Conservation (phyloP, 805 yeast species). For the Ogataea allantospora region DNA sequence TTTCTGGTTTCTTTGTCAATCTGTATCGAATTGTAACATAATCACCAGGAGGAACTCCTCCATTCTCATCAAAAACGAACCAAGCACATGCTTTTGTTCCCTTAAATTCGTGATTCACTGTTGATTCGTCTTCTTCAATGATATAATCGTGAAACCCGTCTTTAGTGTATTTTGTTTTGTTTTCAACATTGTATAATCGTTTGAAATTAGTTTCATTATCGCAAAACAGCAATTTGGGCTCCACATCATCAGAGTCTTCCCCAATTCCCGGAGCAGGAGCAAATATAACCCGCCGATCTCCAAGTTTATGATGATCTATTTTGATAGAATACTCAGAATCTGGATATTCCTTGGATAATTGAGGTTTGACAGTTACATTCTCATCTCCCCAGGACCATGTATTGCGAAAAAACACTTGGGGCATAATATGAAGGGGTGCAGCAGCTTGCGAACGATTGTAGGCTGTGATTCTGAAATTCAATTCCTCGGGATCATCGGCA, state of each 20-base stretch:
- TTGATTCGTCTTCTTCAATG: slow-evolving; percentile 55
- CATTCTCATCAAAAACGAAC: slow-evolving; percentile 72
- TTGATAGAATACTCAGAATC: slow-evolving; percentile 48
- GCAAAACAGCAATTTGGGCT: slow-evolving; percentile 76
- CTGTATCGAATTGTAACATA: slow-evolving; percentile 82
- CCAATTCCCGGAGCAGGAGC: slow-evolving; percentile 80
- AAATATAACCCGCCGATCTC: slow-evolving; percentile 61
- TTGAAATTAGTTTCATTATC: slow-evolving; percentile 83
- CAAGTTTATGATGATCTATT: slow-evolving; percentile 67
- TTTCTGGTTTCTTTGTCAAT: slow-evolving; percentile 38
- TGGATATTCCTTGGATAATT: slow-evolving; percentile 38
- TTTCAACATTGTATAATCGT: slow-evolving; percentile 62
- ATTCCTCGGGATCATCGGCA: slow-evolving; percentile 74
- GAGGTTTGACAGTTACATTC: slow-evolving; percentile 46
- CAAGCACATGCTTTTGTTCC: slow-evolving; percentile 90
- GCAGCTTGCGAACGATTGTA: slow-evolving; percentile 77
- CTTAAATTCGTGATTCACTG: slow-evolving; percentile 62
- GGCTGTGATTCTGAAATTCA: slow-evolving; percentile 82
- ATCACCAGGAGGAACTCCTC: slow-evolving; percentile 83
- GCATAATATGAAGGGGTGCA: slow-evolving; percentile 86
- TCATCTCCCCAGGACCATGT: slow-evolving; percentile 90
- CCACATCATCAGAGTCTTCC: slow-evolving; percentile 62
- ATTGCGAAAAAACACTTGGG: slow-evolving; percentile 81
- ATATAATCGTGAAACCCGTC: slow-evolving; percentile 90
- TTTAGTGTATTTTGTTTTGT: slow-evolving; percentile 62